Conservation (phyloP, 1,284 basidiomycete species). For the Quambalaria eucalypti region DNA sequence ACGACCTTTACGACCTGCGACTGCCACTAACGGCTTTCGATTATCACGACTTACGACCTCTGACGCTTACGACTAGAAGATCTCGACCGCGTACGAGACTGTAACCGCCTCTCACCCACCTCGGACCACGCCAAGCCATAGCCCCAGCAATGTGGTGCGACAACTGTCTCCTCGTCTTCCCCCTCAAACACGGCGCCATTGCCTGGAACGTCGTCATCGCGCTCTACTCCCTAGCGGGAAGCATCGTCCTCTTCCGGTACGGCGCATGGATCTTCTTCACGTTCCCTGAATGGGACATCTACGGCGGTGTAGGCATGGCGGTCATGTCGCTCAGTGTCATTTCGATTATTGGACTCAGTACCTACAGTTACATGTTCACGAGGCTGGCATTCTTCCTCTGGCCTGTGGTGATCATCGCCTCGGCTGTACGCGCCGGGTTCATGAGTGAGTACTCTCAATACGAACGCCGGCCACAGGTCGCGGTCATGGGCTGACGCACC, state of each 20-base stretch:
- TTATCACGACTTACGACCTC: no score
- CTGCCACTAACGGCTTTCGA: no score
- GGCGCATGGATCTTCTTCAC: conserved; percentile 64
- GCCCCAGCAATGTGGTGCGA: conserved; percentile 30
- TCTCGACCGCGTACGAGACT: no score
- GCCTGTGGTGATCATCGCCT: conserved; percentile 63
- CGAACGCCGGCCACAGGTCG: background rate
- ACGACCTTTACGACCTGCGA: no score
- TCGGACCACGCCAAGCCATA: no score
- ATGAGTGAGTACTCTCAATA: conserved; percentile 58
- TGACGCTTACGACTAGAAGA: no score
- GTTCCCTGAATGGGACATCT: conserved; percentile 54
- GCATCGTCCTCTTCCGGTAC: conserved; percentile 59
- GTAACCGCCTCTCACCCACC: no score
- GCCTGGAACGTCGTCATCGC: conserved; percentile 62
- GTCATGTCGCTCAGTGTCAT: conserved; percentile 57
- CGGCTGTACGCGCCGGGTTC: conserved; percentile 60
- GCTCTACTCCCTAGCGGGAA: conserved; percentile 61
- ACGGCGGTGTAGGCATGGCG: conserved; percentile 61
- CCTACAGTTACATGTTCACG: conserved; percentile 64
- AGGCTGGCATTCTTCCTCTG: conserved; percentile 62
- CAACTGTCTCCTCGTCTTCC: conserved; percentile 27
- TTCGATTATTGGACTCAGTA: conserved; percentile 60
- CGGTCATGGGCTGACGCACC: background rate
- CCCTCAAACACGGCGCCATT: conserved; percentile 55